Evolutionary conservation across 108 stramenopile species (phyloP).

Genomic region (Stephanodiscus minutulus): DNA sequence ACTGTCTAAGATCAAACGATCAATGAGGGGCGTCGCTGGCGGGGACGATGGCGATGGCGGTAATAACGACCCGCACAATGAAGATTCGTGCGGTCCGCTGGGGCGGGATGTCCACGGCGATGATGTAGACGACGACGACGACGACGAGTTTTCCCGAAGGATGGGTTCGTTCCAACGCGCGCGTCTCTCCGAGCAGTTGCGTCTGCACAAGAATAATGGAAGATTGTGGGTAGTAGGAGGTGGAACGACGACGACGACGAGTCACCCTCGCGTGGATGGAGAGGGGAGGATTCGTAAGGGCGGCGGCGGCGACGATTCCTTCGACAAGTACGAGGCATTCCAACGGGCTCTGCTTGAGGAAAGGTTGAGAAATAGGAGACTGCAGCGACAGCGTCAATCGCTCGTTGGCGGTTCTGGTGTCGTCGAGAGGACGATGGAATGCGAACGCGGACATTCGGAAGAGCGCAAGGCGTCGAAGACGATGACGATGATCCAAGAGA

Average conservation of each 20-base stretch:
- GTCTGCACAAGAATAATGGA: conserved; percentile 4
- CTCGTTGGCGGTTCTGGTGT: neutral
- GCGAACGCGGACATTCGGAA: conserved; percentile 9
- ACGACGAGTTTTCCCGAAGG: neutral
- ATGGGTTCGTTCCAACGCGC: conserved; percentile 8
- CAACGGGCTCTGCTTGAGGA: conserved; percentile 29
- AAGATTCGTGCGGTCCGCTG: neutral
- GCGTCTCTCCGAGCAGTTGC: conserved; percentile 19
- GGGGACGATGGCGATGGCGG: neutral
- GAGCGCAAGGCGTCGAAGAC: neutral
- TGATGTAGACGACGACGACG: neutral
- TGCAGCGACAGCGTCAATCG: conserved; percentile 2
- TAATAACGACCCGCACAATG: neutral
- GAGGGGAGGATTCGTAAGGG: neutral
- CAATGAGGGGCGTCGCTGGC: neutral
- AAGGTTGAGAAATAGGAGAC: conserved; percentile 1
- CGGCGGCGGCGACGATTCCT: neutral
- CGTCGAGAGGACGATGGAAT: conserved; percentile 10
- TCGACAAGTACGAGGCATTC: conserved; percentile 22
- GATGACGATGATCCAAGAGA: conserved; percentile 20
- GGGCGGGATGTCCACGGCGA: neutral
- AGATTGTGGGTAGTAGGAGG: neutral
- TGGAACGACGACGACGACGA: neutral
- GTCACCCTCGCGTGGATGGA: neutral
- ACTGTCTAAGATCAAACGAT: conserved; percentile 1